A percentile compares a stretch with the other conserved stretches of the same genome.
Evolutionary conservation across 352 stramenopile species (phyloP).

Genomic region (Pythium myriotylum): DNA sequence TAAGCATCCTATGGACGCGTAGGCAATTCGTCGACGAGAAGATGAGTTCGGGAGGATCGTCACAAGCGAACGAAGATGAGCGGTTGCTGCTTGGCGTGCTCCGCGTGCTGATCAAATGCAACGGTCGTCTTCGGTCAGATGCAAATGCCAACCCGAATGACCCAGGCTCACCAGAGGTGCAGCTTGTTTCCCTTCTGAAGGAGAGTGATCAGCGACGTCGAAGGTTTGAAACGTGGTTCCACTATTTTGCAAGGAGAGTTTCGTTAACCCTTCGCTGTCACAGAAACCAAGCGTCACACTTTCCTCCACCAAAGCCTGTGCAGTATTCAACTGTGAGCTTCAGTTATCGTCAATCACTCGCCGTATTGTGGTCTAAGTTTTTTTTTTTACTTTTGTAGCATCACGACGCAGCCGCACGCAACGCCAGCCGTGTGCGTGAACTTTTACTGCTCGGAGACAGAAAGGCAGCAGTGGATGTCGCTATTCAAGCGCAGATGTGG

Average conservation of each 20-base stretch:
- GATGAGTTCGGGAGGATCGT: constrained; percentile 36
- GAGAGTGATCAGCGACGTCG: constrained; percentile 71
- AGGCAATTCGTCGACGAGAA: constrained; percentile 66
- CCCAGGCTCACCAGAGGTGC: constrained; percentile 60
- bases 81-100: constrained; percentile 72
- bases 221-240: constrained; percentile 27
- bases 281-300: constrained; percentile 44
- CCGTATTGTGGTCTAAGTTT: background rate
- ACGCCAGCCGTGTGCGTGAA: constrained; percentile 63
- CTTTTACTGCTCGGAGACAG: constrained; percentile 77
- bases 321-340: constrained; percentile 34
- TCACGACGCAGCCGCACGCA: constrained; percentile 47
- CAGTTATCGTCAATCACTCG: background rate
- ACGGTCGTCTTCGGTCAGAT: constrained; percentile 72
- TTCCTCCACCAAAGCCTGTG: constrained; percentile 46
- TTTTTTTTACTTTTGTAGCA: constrained; percentile 37
- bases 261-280: background rate
- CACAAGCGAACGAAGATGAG: constrained; percentile 59
- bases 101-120: constrained; percentile 74
- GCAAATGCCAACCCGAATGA: constrained; percentile 49
- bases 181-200: constrained; percentile 65
- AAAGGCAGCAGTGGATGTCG: constrained; percentile 72
- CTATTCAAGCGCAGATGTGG: constrained; percentile 85
- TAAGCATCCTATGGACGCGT: background rate
- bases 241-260: background rate